Base-by-base conservation (phyloP, 495 filamentous ascomycete genomes). In the Podospora fimiseda region DNA sequence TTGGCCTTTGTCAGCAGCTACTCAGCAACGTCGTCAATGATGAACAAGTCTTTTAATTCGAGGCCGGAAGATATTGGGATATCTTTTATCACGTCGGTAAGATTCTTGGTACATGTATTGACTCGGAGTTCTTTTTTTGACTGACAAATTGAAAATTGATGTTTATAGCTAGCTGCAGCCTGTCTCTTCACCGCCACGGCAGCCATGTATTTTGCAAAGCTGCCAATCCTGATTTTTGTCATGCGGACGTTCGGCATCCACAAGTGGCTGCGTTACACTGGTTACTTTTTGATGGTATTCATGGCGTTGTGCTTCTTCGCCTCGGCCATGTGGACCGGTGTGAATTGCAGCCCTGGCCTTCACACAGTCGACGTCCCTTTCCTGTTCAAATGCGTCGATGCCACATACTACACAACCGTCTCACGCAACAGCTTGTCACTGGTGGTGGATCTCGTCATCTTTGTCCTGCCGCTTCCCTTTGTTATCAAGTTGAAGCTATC, bases 21-120 rank as follows among this genome's bases (percentile, higher is more conserved):
- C 20, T 43, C 41, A 43, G 41, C 41, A 19, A 43, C 41, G 15
- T 43, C 41, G 16, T 43, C 41, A 6, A 43, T 43, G 41, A 43
- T 43, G 41, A 43, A 43, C 41, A 43, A 9, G 41, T 43, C 41
- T 18, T 43, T 43, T 20, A 43, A 43, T 43, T 43, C 41, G 41
- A 43, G 9, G 15, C 41, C 41, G 11, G 41, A 43, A 19, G 41
- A 43, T 9, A 43, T 43, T 16, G 41, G 15, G 41, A 43, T 43
- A 43, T 15, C 41, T 18, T 43, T 43, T 18, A 43, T 43, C 2
- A 43, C 41, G 3, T 3, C 15, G 3, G 41, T 19, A 43, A 11
- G 41, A 18, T 19, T 18, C 9, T 9, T 4, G 27, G 27, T 33
- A 11, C 27, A 5, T 33, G 5, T n/a, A n/a, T n/a, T n/a, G n/a